These are phyloP conservation scores for Oryza officinalis DNA, from an alignment of 176 grass and related monocot species.

Conservation along the genomic window DNA sequence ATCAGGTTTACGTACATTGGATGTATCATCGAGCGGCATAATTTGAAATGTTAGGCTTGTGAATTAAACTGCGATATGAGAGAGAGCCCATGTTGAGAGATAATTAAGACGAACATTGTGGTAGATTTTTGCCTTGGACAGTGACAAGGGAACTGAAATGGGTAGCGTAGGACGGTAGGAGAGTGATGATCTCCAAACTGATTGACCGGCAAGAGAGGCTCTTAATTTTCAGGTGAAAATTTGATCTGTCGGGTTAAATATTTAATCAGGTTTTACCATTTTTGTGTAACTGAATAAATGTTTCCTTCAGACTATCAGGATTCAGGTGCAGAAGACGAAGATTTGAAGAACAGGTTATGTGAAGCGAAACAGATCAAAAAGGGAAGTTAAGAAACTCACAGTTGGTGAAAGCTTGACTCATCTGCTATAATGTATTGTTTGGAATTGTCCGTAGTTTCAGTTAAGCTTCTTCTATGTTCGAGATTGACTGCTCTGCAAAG, in stretches of 20 bases:
- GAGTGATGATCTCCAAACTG: constrained; percentile 6
- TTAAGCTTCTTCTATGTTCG: constrained; percentile 1
- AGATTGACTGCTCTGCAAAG: constrained; percentile 1
- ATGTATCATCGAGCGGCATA: too few relatives aligned
- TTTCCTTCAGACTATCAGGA: not conserved
- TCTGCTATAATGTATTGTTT: not conserved
- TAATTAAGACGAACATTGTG: not conserved
- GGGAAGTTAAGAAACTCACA: not conserved
- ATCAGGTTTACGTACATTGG: not conserved
- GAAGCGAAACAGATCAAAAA: not conserved
- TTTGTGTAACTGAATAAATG: not conserved
- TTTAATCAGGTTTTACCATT: not conserved
- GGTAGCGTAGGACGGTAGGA: not conserved
- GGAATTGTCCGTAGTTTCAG: not conserved
- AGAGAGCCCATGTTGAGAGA: not conserved
- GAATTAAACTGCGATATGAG: not conserved
- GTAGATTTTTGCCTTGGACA: constrained; percentile 25
- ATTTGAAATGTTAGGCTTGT: not conserved
- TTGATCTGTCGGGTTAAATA: not conserved
- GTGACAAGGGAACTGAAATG: constrained; percentile 51
- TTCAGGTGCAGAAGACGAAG: not conserved
- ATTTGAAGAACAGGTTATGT: not conserved
- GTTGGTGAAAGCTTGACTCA: not conserved
- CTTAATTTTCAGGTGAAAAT: not conserved
- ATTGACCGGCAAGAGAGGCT: not conserved